Conservation (phyloP, 2,329 filamentous ascomycete species). For the Escovopsis sp. region DNA sequence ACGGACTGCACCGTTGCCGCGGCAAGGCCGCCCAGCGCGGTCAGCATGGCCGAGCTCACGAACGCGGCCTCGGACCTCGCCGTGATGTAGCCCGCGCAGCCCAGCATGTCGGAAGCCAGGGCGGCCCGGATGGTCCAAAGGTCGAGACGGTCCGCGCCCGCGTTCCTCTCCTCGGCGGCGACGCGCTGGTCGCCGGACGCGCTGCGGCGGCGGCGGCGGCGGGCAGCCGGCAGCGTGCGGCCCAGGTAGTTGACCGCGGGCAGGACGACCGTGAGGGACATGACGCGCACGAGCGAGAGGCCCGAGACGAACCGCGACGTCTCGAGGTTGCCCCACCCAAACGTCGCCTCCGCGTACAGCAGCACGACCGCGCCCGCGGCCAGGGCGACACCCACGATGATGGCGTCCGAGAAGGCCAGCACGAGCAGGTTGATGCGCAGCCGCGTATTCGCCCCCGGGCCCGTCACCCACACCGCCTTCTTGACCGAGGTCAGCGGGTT, state of each 20-base stretch:
- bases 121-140: slow-evolving; percentile 61
- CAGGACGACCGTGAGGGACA: slow-evolving; percentile 59
- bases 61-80: slow-evolving; percentile 49
- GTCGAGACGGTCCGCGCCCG: slow-evolving; percentile 66
- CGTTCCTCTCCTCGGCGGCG: slow-evolving; percentile 31
- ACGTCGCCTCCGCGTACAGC: slow-evolving; percentile 68
- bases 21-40: slow-evolving; percentile 69
- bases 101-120: slow-evolving; percentile 61
- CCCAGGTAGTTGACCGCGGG: slow-evolving; percentile 65
- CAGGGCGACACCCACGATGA: slow-evolving; percentile 69
- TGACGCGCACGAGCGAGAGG: slow-evolving; percentile 63
- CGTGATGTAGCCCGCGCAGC: slow-evolving; percentile 61
- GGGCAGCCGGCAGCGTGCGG: slow-evolving; percentile 38
- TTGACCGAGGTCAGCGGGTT: slow-evolving; percentile 62
- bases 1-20: slow-evolving; percentile 72
- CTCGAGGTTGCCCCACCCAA: slow-evolving; percentile 70
- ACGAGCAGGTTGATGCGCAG: slow-evolving; percentile 71
- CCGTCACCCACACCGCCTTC: slow-evolving; percentile 60
- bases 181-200: slow-evolving; percentile 5
- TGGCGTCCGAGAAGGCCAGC: slow-evolving; percentile 65
- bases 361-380: slow-evolving; percentile 69
- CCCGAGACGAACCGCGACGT: slow-evolving; percentile 68
- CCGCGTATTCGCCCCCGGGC: slow-evolving; percentile 39
- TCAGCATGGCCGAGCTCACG: slow-evolving; percentile 54
- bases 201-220: slow-evolving; percentile 23